Base-by-base conservation (phyloP, 257 asterid genomes). In the Orobanche coerulescens region DNA sequence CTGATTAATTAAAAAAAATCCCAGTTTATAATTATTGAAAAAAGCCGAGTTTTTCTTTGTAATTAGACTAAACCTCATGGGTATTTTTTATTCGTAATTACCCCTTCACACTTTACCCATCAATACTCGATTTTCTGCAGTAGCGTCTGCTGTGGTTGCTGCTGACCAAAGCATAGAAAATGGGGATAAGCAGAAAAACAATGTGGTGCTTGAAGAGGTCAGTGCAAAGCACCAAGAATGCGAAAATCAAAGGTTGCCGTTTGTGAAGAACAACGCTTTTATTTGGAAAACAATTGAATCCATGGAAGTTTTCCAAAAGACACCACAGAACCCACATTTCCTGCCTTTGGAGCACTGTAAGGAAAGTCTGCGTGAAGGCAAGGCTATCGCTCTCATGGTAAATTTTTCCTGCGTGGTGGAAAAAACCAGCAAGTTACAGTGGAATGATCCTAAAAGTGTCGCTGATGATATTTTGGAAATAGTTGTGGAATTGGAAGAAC, bases 301-400 rank as follows among this genome's bases (percentile, higher is more conserved):
- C 24, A 77, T 85, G 94, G 95, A 82, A 37, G 82, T 72, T 52
- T 90, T 90, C 73, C 69, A 43, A 68, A 83, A 61, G 64, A 52
- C 76, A 58, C 97, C 97, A 26, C 97, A 87, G 54, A 83, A 64
- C 36, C 95, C 97, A n/a, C 97, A 90, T 79, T 90, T 90, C 69
- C 61, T 19, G 55, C 91, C 96, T 22, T 61, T 90, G 68, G 65
- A 50, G 42, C 24, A 71, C 6, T 62, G 55, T 16, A 81, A 73
- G 71, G 96, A 87, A 71, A 75, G 87, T 68, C 61, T 73, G 2
- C 91, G 96, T 4, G 97, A 87, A 70, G 94, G 96, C 28, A 59
- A 76, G 62, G 97, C 97, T 50, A 74, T 90, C 46, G 96, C 89
- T 33, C 74, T 7, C 53, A 93, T 86, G 97, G 95, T 86, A 0